Evolutionary conservation across 305 asterid genomes (phyloP).

Genomic region (Plantago rigida): DNA sequence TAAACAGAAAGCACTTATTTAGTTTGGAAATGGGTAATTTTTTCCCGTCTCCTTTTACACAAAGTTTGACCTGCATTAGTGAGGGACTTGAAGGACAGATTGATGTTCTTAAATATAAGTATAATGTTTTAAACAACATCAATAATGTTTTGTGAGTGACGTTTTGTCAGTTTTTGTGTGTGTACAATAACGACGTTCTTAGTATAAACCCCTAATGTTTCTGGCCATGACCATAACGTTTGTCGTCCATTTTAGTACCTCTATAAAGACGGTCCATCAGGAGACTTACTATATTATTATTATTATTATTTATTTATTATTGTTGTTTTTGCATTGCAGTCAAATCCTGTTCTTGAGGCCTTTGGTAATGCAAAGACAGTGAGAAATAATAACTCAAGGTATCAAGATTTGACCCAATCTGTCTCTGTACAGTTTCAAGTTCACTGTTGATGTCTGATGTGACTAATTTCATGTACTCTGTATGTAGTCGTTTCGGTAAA

Average conservation of each 20-base stretch:
- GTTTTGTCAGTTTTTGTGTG: too few relatives aligned
- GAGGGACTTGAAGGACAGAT: too few relatives aligned
- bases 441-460: conserved; percentile 10
- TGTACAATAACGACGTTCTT: too few relatives aligned
- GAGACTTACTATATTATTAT: background rate
- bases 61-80: too few relatives aligned
- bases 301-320: background rate
- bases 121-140: too few relatives aligned
- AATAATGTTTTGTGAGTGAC: too few relatives aligned
- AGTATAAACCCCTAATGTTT: too few relatives aligned
- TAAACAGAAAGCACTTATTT: background rate
- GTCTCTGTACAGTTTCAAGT: conserved; percentile 2
- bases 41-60: background rate
- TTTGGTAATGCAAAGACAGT: conserved; percentile 68
- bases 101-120: too few relatives aligned
- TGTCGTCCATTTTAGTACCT: too few relatives aligned
- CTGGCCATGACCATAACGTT: too few relatives aligned
- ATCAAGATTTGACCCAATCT: conserved; percentile 16
- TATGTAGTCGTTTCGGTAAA: conserved; percentile 79
- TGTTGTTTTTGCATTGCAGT: conserved; percentile 39
- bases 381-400: conserved; percentile 70
- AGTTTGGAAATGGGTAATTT: background rate
- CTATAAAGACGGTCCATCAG: too few relatives aligned
- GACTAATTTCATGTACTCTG: conserved; percentile 11
- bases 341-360: conserved; percentile 70